Percentiles rank a stretch among this genome's conserved stretches.
Evolutionary conservation across 1,139 yeast genomes (phyloP).

Genomic region (Diutina sp.): DNA sequence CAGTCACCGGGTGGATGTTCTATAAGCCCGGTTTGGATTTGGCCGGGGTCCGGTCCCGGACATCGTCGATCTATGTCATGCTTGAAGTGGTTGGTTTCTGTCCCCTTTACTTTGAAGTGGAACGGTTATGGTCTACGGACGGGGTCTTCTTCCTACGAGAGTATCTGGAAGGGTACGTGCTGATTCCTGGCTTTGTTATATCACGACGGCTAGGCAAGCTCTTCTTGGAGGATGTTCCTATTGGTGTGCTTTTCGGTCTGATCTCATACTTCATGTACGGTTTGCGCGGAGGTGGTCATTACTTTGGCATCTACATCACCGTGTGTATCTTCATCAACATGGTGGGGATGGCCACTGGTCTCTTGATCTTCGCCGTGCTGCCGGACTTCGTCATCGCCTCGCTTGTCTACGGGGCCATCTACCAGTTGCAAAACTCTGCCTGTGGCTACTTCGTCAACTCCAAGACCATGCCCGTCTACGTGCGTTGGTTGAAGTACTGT

Average conservation of each 20-base stretch:
- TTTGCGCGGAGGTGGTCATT: background rate
- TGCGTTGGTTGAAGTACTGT: background rate
- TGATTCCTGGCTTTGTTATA: background rate
- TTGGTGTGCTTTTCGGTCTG: background rate
- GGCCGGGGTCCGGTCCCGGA: background rate
- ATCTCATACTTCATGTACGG: background rate
- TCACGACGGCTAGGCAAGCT: background rate
- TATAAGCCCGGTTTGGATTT: background rate
- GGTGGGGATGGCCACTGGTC: background rate
- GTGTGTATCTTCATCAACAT: constrained; percentile 1
- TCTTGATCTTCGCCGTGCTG: background rate
- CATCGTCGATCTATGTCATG: background rate
- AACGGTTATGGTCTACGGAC: background rate
- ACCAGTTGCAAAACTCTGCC: constrained; percentile 1
- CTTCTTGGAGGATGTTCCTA: background rate
- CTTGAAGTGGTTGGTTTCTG: constrained; percentile 1
- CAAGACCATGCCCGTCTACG: constrained; percentile 1
- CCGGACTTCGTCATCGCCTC: background rate
- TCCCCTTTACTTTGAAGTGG: background rate
- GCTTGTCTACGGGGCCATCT: constrained; percentile 1
- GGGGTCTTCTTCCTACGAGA: background rate
- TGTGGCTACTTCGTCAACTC: constrained; percentile 1
- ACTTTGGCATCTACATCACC: background rate
- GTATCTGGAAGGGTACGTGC: background rate
- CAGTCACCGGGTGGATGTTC: constrained; percentile 2